These are phyloP conservation scores for Trypanosoma theileri DNA, from an alignment of 208 protist species.

Conservation along the genomic window DNA sequence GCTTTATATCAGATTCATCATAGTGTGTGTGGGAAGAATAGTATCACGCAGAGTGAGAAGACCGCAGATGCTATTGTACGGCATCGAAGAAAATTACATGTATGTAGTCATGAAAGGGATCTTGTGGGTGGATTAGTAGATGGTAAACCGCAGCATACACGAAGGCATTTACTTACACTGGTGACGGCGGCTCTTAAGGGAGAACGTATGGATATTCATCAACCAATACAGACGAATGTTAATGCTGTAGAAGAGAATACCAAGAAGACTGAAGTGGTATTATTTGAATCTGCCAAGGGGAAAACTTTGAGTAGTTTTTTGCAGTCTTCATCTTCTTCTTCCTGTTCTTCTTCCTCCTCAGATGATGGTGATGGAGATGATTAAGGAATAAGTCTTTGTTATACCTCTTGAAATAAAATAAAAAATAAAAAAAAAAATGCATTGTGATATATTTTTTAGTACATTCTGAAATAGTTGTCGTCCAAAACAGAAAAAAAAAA, in stretches of 20 bases:
- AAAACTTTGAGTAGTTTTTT: slow-evolving; percentile 27
- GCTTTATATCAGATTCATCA: slow-evolving; percentile 46
- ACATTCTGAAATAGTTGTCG: too few relatives aligned
- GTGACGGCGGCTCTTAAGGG: slow-evolving; percentile 49
- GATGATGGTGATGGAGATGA: slow-evolving; percentile 1
- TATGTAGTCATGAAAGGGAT: slow-evolving; percentile 47
- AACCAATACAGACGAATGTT: not conserved
- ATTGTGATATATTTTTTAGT: too few relatives aligned
- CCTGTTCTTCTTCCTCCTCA: slow-evolving; percentile 2
- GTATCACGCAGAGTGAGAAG: slow-evolving; percentile 28
- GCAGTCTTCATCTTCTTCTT: slow-evolving; percentile 11
- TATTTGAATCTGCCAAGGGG: slow-evolving; percentile 15
- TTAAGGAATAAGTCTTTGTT: not conserved
- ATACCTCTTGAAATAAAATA: not conserved
- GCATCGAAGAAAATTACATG: slow-evolving; percentile 44
- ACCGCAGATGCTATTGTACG: slow-evolving; percentile 38
- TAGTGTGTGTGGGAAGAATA: slow-evolving; percentile 28
- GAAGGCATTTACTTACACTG: slow-evolving; percentile 39
- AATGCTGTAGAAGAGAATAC: slow-evolving; percentile 5
- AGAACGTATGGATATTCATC: slow-evolving; percentile 19
- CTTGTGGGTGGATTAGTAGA: slow-evolving; percentile 55
- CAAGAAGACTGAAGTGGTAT: slow-evolving; percentile 6
- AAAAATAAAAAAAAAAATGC: too few relatives aligned
- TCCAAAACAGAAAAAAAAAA: not conserved
- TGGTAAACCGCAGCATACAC: slow-evolving; percentile 49